Percentiles rank a stretch among this genome's conserved stretches.
Conservation (phyloP, 108 stramenopile species). For the Cylindrotheca closterium region DNA sequence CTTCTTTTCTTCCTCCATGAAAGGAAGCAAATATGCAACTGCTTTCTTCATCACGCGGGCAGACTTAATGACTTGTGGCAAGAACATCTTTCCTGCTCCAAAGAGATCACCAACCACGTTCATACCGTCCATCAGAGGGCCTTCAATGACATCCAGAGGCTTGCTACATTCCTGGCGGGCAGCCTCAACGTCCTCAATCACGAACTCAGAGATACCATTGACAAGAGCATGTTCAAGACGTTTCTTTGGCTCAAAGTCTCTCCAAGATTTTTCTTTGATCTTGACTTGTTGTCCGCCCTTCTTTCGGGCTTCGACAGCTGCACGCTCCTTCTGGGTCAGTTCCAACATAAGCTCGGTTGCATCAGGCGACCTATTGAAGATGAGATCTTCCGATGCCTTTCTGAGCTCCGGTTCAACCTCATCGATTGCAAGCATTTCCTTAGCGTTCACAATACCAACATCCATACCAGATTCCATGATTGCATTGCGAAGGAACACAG, state of each 20-base stretch:
- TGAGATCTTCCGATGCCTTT: constrained; percentile 83
- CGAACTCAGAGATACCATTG: constrained; percentile 96
- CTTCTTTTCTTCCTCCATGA: constrained; percentile 99
- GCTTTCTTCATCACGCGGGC: constrained; percentile 99
- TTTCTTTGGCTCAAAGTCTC: constrained; percentile 81
- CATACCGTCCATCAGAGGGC: constrained; percentile 99
- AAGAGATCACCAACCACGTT: constrained; percentile 99
- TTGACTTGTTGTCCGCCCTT: constrained; percentile 65
- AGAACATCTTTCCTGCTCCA: constrained; percentile 99
- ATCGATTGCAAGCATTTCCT: constrained; percentile 84
- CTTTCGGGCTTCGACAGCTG: constrained; percentile 77
- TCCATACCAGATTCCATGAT: constrained; percentile 97
- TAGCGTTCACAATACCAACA: constrained; percentile 99
- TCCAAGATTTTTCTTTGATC: constrained; percentile 81
- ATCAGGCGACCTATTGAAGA: constrained; percentile 79
- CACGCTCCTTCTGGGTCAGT: constrained; percentile 85
- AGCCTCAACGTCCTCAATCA: constrained; percentile 90
- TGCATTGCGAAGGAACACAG: constrained; percentile 96
- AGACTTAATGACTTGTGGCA: constrained; percentile 99
- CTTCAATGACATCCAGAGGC: constrained; percentile 98
- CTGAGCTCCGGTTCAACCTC: constrained; percentile 89
- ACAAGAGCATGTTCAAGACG: constrained; percentile 96
- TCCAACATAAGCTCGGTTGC: constrained; percentile 96
- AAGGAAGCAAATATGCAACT: constrained; percentile 97
- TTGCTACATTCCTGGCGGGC: constrained; percentile 60